phyloP scores from a whole-genome alignment of 495 filamentous ascomycete genomes.

The Hypoxylon trugodes region DNA sequence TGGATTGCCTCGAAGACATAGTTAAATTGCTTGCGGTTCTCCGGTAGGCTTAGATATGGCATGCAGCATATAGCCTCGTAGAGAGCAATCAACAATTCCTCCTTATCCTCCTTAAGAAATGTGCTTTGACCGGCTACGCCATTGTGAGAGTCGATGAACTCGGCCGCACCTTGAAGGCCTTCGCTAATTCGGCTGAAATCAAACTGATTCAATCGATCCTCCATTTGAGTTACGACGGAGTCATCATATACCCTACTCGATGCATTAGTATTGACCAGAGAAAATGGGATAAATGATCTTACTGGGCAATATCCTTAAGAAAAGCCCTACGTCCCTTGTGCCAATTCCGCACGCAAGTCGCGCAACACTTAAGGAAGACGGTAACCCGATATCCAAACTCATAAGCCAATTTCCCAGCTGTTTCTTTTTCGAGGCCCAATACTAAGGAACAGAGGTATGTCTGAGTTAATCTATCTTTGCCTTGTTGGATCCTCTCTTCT shows the following conservation, averaged over 20 bases:
- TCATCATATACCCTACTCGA: conserved; percentile 43
- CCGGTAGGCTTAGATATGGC: conserved; percentile 52
- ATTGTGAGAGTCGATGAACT: conserved; percentile 50
- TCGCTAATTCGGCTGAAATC: conserved; percentile 48
- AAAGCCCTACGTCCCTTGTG: conserved; percentile 74
- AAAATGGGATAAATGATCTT: conserved; percentile 24
- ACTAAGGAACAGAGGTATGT: conserved; percentile 72
- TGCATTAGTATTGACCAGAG: conserved; percentile 46
- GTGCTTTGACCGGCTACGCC: conserved; percentile 44
- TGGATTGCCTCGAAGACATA: conserved; percentile 80
- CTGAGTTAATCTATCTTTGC: conserved; percentile 60
- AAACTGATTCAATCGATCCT: conserved; percentile 55
- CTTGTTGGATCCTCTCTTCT: conserved; percentile 56
- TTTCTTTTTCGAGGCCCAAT: conserved; percentile 69
- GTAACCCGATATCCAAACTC: conserved; percentile 63
- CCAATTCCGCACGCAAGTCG: conserved; percentile 81
- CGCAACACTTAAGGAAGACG: conserved; percentile 69
- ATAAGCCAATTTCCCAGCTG: conserved; percentile 64
- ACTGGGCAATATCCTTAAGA: conserved; percentile 67
- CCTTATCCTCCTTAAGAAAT: conserved; percentile 45
- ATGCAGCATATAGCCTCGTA: conserved; percentile 64
- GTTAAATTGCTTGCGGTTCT: conserved; percentile 67
- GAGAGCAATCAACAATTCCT: conserved; percentile 54
- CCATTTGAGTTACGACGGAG: conserved; percentile 46
- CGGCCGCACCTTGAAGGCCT: conserved; percentile 48